Conservation (phyloP, 208 protist genomes). For the Strigomonas galati region DNA sequence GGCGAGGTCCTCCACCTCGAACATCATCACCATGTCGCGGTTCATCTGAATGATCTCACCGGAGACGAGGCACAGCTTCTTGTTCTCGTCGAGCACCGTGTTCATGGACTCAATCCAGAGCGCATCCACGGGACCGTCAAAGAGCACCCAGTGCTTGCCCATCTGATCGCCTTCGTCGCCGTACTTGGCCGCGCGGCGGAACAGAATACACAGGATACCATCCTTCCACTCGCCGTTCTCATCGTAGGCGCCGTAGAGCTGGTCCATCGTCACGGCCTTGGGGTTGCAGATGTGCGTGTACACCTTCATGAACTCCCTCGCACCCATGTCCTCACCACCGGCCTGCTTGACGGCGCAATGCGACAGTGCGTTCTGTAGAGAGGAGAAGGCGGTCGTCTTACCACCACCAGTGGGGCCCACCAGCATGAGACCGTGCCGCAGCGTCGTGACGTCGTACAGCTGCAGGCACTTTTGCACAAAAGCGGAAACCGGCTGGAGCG, state of each 20-base stretch:
- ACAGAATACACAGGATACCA: constrained; percentile 94
- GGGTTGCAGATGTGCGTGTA: constrained; percentile 95
- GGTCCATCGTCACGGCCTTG: constrained; percentile 98
- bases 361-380: constrained; percentile 81
- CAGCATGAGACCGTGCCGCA: constrained; percentile 98
- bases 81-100: constrained; percentile 95
- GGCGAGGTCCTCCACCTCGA: constrained; percentile 96
- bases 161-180: constrained; percentile 74
- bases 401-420: constrained; percentile 96
- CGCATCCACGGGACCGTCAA: constrained; percentile 97
- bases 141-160: constrained; percentile 96
- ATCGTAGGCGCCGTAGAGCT: constrained; percentile 97
- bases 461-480: constrained; percentile 98
- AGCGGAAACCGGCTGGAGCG: constrained; percentile 85
- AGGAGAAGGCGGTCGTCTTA: constrained; percentile 93
- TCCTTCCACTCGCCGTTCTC: constrained; percentile 97
- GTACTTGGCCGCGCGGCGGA: constrained; percentile 90
- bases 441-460: constrained; percentile 98
- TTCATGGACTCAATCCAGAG: constrained; percentile 97
- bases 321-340: constrained; percentile 64
- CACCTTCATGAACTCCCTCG: constrained; percentile 85
- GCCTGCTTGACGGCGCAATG: constrained; percentile 65
- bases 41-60: constrained; percentile 96
- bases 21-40: constrained; percentile 96
- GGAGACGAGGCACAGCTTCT: constrained; percentile 95